phyloP scores from a whole-genome alignment of 495 filamentous ascomycete species.

The Mytilinidion resinicola region DNA sequence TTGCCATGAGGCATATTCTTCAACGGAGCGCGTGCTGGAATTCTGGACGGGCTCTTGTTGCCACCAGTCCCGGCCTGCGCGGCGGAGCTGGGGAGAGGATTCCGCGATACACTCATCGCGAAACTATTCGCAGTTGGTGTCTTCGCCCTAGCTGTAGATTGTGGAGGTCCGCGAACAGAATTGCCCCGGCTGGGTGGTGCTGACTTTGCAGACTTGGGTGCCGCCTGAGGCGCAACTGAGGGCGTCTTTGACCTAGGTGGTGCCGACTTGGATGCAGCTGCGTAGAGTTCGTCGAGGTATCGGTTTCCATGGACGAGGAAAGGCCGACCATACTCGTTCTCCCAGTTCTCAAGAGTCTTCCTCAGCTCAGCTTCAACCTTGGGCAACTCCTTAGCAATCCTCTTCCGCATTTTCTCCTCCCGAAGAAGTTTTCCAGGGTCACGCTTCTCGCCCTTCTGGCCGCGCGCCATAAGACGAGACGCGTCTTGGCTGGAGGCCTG shows the following conservation, averaged over 20 bases:
- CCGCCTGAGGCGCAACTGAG: constrained; percentile 36
- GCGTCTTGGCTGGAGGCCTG: constrained; percentile 87
- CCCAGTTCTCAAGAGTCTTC: constrained; percentile 78
- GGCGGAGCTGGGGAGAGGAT: constrained; percentile 47
- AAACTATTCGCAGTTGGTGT: constrained; percentile 54
- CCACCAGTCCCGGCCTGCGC: constrained; percentile 28
- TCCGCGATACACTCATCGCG: constrained; percentile 43
- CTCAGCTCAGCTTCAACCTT: constrained; percentile 79
- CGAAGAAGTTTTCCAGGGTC: constrained; percentile 91
- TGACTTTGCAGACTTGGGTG: constrained; percentile 38
- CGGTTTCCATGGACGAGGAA: constrained; percentile 88
- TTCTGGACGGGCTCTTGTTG: constrained; percentile 61
- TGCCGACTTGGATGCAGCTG: constrained; percentile 53
- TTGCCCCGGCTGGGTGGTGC: constrained; percentile 42
- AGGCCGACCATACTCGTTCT: constrained; percentile 86
- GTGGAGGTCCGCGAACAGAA: constrained; percentile 49
- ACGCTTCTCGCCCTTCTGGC: constrained; percentile 80
- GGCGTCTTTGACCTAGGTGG: constrained; percentile 61
- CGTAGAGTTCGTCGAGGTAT: constrained; percentile 73
- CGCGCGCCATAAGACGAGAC: constrained; percentile 81
- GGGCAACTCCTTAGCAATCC: constrained; percentile 89
- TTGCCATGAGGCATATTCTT: constrained; percentile 72
- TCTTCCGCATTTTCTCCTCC: constrained; percentile 97
- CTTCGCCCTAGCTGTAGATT: constrained; percentile 45
- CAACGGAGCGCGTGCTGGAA: constrained; percentile 73